Base-by-base conservation (phyloP, 108 stramenopile species). In the Thalassiosira profunda region DNA sequence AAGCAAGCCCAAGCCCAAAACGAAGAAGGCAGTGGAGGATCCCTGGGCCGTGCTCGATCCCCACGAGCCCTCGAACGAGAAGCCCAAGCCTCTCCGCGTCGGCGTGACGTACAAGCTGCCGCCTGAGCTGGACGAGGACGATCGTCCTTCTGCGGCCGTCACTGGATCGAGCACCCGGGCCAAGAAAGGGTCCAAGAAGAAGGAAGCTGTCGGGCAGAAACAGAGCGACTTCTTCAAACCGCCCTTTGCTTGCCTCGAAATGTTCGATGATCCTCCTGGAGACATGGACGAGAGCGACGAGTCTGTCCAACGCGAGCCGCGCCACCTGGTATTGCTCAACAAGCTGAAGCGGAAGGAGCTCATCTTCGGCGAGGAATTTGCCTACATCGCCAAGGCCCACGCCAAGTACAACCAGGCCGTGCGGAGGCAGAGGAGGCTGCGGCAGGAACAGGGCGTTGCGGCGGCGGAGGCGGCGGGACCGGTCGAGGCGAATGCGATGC, bases 1-100 rank as follows among this genome's bases (percentile, higher is more conserved):
- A 44, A 8, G 9, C 10, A 24, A 21, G 12, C 12, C 35, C 0
- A 48, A 21, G 45, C 17, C n/a, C 23, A 24, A 38, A 18, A 43
- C 34, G 63, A 33, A 76, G 43, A 64, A 58, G 34, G 44, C 69
- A 58, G 59, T 49, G 33, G 26, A 36, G 11, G 94, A 97, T 74
- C 94, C 93, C 0, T 97, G 92, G 93, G 84, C 63, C 23, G 49
- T 90, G 8, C 52, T 96, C 11, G 96, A 98, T 72, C 96, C 96
- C 4, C 96, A 97, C 64, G 67, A 86, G 33, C 70, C 85, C 11
- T 55, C 67, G 0, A 72, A 66, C 8, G 64, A 70, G 11, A 80
- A 51, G 44, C 44, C 74, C 0, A 66, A 74, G 18, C 93, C 95
- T 5, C 72, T 95, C 1, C 76, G 84, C 5, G 83, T 77, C 43